Conservation (phyloP, 306 rosid genomes). For the Calophaca sinica region DNA sequence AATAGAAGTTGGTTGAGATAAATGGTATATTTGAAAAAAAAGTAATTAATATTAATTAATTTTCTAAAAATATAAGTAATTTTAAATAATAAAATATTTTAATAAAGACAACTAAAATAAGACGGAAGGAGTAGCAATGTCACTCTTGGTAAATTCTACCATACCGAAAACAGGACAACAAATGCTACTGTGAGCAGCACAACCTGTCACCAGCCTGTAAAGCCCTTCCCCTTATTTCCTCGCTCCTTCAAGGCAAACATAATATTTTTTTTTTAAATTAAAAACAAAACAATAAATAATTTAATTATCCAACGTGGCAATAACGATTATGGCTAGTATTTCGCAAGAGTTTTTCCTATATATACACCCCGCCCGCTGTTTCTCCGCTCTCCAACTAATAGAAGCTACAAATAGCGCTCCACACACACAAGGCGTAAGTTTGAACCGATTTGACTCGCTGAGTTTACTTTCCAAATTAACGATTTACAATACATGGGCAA, state of each 20-base stretch:
- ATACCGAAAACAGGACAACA: not conserved
- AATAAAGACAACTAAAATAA: too few relatives aligned
- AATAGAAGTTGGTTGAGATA: too few relatives aligned
- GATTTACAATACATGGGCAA: constrained; percentile 60
- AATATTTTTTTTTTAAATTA: not conserved
- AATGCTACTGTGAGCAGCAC: constrained; percentile 8
- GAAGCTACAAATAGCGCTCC: constrained; percentile 1
- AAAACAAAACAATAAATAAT: not conserved
- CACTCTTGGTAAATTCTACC: too few relatives aligned
- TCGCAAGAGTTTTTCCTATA: not conserved
- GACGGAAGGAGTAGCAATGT: too few relatives aligned
- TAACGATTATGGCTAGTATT: not conserved
- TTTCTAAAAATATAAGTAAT: too few relatives aligned
- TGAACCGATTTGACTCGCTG: not conserved
- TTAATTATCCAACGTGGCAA: constrained; percentile 34
- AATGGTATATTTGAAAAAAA: too few relatives aligned
- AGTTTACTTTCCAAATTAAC: not conserved
- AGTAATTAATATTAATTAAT: too few relatives aligned
- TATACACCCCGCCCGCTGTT: constrained; percentile 1
- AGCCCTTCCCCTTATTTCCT: not conserved
- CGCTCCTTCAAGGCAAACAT: not conserved
- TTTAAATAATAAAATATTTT: too few relatives aligned
- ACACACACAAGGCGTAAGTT: not conserved
- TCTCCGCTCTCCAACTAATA: not conserved
- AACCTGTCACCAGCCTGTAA: constrained; percentile 48